phyloP scores from a whole-genome alignment of 192 early-diverging fungal species.

The Diversispora epigaea region DNA sequence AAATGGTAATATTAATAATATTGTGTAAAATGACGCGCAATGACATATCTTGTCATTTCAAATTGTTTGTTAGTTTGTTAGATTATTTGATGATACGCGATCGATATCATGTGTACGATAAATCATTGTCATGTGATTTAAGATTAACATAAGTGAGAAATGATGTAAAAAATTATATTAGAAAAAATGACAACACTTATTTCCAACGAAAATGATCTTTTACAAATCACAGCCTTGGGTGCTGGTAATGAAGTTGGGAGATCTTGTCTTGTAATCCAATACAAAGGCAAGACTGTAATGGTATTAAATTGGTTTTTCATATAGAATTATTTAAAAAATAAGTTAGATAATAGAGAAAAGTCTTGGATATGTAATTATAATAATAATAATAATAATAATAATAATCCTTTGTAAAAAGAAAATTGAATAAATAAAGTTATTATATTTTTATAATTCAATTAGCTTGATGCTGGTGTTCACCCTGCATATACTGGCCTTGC shows the following conservation, averaged over 20 bases:
- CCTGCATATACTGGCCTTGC: slow-evolving; percentile 88
- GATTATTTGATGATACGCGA: too few relatives aligned
- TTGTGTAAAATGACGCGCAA: too few relatives aligned
- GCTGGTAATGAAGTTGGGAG: slow-evolving; percentile 98
- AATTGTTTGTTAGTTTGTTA: too few relatives aligned
- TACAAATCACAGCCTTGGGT: slow-evolving; percentile 90
- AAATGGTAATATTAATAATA: too few relatives aligned
- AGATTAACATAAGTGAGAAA: too few relatives aligned
- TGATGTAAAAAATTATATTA: too few relatives aligned
- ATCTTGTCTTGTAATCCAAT: slow-evolving; percentile 88
- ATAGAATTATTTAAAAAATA: neutral
- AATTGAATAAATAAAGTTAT: slow-evolving; percentile 12
- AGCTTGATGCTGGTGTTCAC: slow-evolving; percentile 96
- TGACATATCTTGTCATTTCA: too few relatives aligned
- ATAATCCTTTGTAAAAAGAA: neutral
- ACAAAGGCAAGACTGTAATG: slow-evolving; percentile 96
- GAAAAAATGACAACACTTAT: neutral
- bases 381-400: neutral
- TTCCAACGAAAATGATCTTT: slow-evolving; percentile 70
- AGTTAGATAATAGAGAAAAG: neutral
- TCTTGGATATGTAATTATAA: neutral
- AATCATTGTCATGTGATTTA: too few relatives aligned
- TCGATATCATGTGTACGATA: too few relatives aligned
- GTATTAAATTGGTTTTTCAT: slow-evolving; percentile 41
- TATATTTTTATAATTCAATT: slow-evolving; percentile 6